Percentiles rank a stretch among this genome's conserved stretches.
Conservation (phyloP, 2,329 filamentous ascomycete genomes). For the Aspergillus sp. region DNA sequence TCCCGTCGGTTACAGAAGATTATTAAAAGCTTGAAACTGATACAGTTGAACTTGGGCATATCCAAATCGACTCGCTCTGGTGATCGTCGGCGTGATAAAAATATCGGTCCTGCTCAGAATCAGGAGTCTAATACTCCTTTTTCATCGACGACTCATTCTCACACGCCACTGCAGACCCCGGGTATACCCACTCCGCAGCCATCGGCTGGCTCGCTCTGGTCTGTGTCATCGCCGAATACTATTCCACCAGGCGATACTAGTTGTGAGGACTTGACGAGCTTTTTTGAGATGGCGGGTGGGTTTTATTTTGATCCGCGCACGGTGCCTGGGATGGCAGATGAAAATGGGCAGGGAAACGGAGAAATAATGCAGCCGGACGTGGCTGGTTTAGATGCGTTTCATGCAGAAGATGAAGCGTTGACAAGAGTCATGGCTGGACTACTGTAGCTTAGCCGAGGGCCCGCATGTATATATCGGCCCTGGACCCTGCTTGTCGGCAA, state of each 20-base stretch:
- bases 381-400: constrained; percentile 20
- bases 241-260: constrained; percentile 7
- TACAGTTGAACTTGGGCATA: constrained; percentile 47
- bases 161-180: constrained; percentile 5
- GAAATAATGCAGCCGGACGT: constrained; percentile 5
- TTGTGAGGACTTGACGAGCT: constrained; percentile 51
- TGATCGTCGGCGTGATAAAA: background rate
- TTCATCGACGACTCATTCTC: constrained; percentile 2
- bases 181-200: constrained; percentile 10
- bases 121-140: background rate
- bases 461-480: too few relatives aligned
- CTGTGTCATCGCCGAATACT: constrained; percentile 10
- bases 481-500: too few relatives aligned
- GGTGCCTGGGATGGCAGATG: background rate
- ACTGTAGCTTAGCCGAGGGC: constrained; percentile 9
- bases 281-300: constrained; percentile 58
- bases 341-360: constrained; percentile 8
- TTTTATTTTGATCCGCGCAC: constrained; percentile 23
- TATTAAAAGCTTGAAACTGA: constrained; percentile 53
- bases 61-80: background rate
- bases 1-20: constrained; percentile 56
- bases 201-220: constrained; percentile 8
- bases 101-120: background rate
- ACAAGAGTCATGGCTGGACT: constrained; percentile 31
- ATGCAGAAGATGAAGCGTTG: constrained; percentile 30